Evolutionary conservation across 1,284 basidiomycete species (phyloP).

Genomic region (Microbotryomycetes sp.): DNA sequence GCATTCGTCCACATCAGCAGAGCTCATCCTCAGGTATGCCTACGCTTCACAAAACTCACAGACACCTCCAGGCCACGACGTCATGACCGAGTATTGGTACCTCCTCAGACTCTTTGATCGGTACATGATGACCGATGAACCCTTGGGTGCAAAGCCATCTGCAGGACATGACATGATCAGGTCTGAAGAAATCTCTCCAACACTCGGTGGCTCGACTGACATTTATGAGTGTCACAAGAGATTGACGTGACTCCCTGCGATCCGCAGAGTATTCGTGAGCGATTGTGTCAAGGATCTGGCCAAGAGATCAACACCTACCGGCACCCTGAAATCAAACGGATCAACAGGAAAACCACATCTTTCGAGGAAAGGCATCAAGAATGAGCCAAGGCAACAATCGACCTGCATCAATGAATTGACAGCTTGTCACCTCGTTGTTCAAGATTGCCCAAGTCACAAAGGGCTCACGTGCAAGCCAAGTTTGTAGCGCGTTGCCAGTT

Average conservation of each 20-base stretch:
- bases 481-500: constrained; percentile 66
- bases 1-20: constrained; percentile 56
- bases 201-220: too few species aligned
- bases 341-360: constrained; percentile 45
- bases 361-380: constrained; percentile 84
- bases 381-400: constrained; percentile 82
- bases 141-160: constrained; percentile 48
- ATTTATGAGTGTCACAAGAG: constrained; percentile 76
- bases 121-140: constrained; percentile 93
- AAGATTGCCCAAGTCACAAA: too few species aligned
- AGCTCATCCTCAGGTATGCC: constrained; percentile 47
- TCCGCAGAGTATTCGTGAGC: background rate
- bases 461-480: constrained; percentile 85
- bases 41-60: constrained; percentile 39
- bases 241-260: constrained; percentile 23
- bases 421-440: too few species aligned
- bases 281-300: background rate
- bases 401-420: background rate
- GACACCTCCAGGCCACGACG: constrained; percentile 63
- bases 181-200: background rate
- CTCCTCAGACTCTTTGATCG: constrained; percentile 52
- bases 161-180: constrained; percentile 19
- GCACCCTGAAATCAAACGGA: constrained; percentile 81
- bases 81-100: constrained; percentile 77
- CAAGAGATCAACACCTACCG: constrained; percentile 71